Percentiles rank a stretch among this genome's conserved stretches.
These are phyloP conservation scores for Carpinus fangiana DNA, from an alignment of 306 rosid species.

Conservation along the genomic window DNA sequence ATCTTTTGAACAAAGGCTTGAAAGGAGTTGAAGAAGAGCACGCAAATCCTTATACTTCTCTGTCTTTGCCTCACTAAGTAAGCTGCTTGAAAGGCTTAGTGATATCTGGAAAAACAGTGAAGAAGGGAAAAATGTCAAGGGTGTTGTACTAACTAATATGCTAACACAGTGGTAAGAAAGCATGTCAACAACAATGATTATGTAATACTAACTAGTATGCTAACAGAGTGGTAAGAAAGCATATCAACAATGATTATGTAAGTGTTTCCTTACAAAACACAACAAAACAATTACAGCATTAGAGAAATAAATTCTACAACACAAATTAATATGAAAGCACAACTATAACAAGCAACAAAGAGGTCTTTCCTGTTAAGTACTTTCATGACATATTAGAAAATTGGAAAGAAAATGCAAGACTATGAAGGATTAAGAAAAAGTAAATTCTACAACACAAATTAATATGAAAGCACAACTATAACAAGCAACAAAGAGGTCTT, in stretches of 20 bases:
- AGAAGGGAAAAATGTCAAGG: slow-evolving; percentile 7
- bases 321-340: background rate
- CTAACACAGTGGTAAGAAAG: background rate
- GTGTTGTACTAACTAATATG: background rate
- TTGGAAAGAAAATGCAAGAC: background rate
- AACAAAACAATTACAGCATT: background rate
- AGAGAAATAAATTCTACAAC: background rate
- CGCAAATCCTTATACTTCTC: slow-evolving; percentile 92
- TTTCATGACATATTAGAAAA: background rate
- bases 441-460: background rate
- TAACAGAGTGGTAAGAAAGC: background rate
- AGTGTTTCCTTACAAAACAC: background rate
- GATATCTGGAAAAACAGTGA: slow-evolving; percentile 64
- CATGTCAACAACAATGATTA: background rate
- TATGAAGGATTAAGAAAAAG: background rate
- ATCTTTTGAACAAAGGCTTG: slow-evolving; percentile 91
- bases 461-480: background rate
- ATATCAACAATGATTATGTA: background rate
- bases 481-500: background rate
- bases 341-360: background rate
- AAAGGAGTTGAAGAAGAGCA: slow-evolving; percentile 97
- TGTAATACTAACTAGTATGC: background rate
- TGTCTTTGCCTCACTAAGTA: slow-evolving; percentile 76
- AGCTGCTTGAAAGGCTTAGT: slow-evolving; percentile 75
- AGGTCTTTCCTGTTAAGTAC: background rate